A percentile compares a stretch with the other conserved stretches of the same genome.
Conservation (phyloP, 768 basidiomycete species). For the Boletus barrowsii region DNA sequence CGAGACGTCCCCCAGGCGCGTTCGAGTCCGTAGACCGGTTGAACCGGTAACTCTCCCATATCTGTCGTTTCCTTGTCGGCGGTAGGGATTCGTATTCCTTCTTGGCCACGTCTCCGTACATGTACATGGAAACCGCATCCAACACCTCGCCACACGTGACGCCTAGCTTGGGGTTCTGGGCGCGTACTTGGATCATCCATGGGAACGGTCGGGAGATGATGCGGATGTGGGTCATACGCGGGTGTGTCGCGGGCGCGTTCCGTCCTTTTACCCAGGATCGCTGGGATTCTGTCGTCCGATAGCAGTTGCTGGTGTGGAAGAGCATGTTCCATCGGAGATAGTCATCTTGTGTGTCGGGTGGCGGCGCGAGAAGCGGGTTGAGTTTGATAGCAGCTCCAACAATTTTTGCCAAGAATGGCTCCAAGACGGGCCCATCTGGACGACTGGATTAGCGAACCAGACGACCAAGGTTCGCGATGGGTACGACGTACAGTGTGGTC, state of each 20-base stretch:
- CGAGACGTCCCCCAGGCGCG: slow-evolving; percentile 68
- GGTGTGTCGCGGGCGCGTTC: slow-evolving; percentile 61
- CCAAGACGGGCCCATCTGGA: slow-evolving; percentile 68
- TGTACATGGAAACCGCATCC: slow-evolving; percentile 47
- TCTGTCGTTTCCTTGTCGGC: slow-evolving; percentile 34
- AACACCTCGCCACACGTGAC: slow-evolving; percentile 69
- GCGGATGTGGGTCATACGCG: slow-evolving; percentile 50
- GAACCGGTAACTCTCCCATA: slow-evolving; percentile 54
- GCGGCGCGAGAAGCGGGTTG: slow-evolving; percentile 61
- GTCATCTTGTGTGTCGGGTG: slow-evolving; percentile 39
- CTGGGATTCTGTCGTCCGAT: slow-evolving; percentile 57
- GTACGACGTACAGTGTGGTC: slow-evolving; percentile 39
- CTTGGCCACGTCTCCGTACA: slow-evolving; percentile 50
- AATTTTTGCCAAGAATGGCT: slow-evolving; percentile 52
- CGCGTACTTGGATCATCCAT: slow-evolving; percentile 51
- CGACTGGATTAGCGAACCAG: slow-evolving; percentile 11
- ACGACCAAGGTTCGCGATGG: background rate
- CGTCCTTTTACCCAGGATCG: slow-evolving; percentile 70
- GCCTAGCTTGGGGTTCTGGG: slow-evolving; percentile 44
- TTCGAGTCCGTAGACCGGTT: slow-evolving; percentile 63
- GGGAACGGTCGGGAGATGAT: slow-evolving; percentile 55
- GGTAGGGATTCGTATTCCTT: slow-evolving; percentile 49
- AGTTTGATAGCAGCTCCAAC: slow-evolving; percentile 47
- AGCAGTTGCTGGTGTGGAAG: slow-evolving; percentile 56
- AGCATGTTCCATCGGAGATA: slow-evolving; percentile 77